These are phyloP conservation scores for Cyberlindnera amylophila DNA, from an alignment of 805 yeast species.

Conservation along the genomic window DNA sequence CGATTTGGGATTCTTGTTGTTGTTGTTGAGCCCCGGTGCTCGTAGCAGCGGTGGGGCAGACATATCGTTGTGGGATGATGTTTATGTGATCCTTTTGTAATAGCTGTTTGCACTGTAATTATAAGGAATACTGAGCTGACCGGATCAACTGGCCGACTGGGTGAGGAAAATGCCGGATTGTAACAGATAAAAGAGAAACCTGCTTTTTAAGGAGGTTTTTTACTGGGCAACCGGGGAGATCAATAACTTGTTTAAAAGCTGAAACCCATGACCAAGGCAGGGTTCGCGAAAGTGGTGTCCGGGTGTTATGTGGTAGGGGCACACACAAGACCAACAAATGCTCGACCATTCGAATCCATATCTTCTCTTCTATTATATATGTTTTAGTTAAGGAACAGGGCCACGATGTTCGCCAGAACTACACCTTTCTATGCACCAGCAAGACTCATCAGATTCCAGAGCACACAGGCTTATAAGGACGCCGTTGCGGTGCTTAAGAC, in stretches of 20 bases:
- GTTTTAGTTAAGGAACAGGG: too few relatives aligned
- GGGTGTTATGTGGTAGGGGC: background rate
- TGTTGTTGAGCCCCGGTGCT: conserved; percentile 43
- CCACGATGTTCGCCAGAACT: conserved; percentile 8
- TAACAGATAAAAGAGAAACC: too few relatives aligned
- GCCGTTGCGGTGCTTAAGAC: conserved; percentile 35
- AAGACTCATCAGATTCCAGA: conserved; percentile 29
- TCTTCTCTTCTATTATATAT: too few relatives aligned
- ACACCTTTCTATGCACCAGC: conserved; percentile 1
- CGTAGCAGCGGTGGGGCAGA: conserved; percentile 37
- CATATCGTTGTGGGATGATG: conserved; percentile 17
- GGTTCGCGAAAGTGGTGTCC: too few relatives aligned
- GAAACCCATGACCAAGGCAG: too few relatives aligned
- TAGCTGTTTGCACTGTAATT: too few relatives aligned
- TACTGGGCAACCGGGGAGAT: background rate
- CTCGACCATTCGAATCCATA: too few relatives aligned
- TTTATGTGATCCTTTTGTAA: background rate
- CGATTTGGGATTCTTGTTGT: conserved; percentile 36
- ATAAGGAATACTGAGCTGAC: too few relatives aligned
- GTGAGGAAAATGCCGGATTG: too few relatives aligned
- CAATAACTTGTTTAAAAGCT: background rate
- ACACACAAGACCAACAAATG: too few relatives aligned
- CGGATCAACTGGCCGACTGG: too few relatives aligned
- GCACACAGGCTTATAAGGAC: conserved; percentile 32
- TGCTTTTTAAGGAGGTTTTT: background rate